These are phyloP conservation scores for Aspergillus japonicus DNA, from an alignment of 2,329 filamentous ascomycete genomes.

Conservation along the genomic window DNA sequence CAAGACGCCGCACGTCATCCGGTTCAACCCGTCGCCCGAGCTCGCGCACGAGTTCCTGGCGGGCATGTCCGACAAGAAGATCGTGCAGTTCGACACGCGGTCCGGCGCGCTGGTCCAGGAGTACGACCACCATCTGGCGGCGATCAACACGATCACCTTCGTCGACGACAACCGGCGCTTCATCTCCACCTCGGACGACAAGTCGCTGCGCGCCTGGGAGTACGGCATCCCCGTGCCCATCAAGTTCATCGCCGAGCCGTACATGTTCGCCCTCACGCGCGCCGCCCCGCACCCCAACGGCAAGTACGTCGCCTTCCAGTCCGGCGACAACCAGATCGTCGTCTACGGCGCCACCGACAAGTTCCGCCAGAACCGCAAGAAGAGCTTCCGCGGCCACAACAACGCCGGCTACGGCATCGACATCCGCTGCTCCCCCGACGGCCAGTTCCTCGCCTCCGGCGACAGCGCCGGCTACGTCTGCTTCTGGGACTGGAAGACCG, in stretches of 20 bases:
- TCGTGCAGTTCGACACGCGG: slow-evolving; percentile 91
- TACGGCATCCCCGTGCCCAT: slow-evolving; percentile 98
- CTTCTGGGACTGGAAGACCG: slow-evolving; percentile 99
- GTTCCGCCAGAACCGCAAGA: slow-evolving; percentile 96
- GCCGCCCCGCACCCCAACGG: slow-evolving; percentile 80
- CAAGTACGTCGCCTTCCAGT: slow-evolving; percentile 93
- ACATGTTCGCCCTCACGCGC: slow-evolving; percentile 95
- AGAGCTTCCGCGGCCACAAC: slow-evolving; percentile 93
- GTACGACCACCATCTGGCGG: slow-evolving; percentile 97
- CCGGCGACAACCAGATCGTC: slow-evolving; percentile 91
- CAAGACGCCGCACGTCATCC: slow-evolving; percentile 91
- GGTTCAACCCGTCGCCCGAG: slow-evolving; percentile 80
- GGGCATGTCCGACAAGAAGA: slow-evolving; percentile 98
- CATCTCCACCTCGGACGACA: slow-evolving; percentile 97
- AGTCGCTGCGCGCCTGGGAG: slow-evolving; percentile 94
- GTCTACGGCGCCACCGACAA: slow-evolving; percentile 94
- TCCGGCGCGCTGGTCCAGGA: slow-evolving; percentile 84
- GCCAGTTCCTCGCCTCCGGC: slow-evolving; percentile 83
- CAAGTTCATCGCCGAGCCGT: slow-evolving; percentile 95
- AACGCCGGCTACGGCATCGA: slow-evolving; percentile 93
- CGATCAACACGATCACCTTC: slow-evolving; percentile 96
- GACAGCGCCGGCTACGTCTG: slow-evolving; percentile 87
- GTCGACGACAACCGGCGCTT: slow-evolving; percentile 92
- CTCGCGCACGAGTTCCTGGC: slow-evolving; percentile 87
- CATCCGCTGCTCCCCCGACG: slow-evolving; percentile 82